Percentiles rank a stretch among this genome's conserved stretches.
Evolutionary conservation across 768 basidiomycete species (phyloP).

Genomic region (Auriscalpium microsporum): DNA sequence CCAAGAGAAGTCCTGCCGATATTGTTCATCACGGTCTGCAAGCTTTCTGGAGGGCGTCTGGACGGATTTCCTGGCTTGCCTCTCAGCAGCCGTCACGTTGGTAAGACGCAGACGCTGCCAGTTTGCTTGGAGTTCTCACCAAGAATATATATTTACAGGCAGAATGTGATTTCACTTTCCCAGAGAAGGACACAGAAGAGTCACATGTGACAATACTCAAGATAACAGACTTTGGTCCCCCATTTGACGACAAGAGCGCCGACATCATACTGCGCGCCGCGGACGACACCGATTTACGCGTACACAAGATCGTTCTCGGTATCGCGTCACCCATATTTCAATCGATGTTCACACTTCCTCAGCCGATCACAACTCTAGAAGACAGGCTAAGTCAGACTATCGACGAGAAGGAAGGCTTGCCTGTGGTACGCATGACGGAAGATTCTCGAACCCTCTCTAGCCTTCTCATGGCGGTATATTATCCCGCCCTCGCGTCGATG

Average conservation of each 20-base stretch:
- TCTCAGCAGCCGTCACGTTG: no score
- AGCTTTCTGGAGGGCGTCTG: no score
- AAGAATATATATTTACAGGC: no score
- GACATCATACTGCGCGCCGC: constrained; percentile 11
- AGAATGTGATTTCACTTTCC: no score
- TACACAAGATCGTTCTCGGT: constrained; percentile 8
- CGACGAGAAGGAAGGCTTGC: neutral
- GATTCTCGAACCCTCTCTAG: neutral
- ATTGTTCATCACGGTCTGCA: no score
- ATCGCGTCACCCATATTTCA: constrained; percentile 7
- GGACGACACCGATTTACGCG: constrained; percentile 9
- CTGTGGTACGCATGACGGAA: neutral
- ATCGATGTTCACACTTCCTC: constrained; percentile 3
- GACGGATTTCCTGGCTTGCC: no score
- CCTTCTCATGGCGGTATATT: neutral
- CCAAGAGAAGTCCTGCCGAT: no score
- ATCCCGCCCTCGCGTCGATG: neutral
- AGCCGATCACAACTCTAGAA: neutral
- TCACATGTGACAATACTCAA: no score
- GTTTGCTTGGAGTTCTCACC: no score
- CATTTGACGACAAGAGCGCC: constrained; percentile 4
- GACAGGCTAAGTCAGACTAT: neutral
- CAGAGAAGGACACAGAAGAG: no score
- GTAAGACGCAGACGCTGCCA: no score
- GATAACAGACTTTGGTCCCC: neutral